A percentile compares a stretch with the other conserved stretches of the same genome.
Evolutionary conservation across 345 rosid genomes (phyloP).

Genomic region (Geranium brycei): DNA sequence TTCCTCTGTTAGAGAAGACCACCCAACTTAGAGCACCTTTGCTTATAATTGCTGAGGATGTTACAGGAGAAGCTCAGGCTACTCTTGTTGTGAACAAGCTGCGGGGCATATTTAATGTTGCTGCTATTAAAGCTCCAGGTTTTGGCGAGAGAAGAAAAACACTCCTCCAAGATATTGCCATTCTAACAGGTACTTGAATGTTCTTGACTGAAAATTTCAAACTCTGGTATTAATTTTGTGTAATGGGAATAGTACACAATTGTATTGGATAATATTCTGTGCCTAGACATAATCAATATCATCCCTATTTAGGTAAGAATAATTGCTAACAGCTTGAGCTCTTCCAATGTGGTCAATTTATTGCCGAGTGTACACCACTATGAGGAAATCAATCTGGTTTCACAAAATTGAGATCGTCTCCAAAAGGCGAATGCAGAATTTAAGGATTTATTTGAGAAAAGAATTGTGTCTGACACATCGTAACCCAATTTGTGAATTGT

Average conservation of each 20-base stretch:
- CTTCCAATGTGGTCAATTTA: too few species aligned
- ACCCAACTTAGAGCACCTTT: conserved; percentile 85
- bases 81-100: conserved; percentile 93
- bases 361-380: too few species aligned
- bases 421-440: too few species aligned
- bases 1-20: conserved; percentile 83
- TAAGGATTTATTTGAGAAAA: too few species aligned
- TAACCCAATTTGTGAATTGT: too few species aligned
- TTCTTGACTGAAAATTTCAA: neutral
- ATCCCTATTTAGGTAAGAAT: too few species aligned
- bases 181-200: conserved; percentile 50
- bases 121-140: conserved; percentile 91
- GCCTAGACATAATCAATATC: too few species aligned
- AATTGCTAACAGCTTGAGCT: too few species aligned
- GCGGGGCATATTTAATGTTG: conserved; percentile 81
- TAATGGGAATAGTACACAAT: neutral
- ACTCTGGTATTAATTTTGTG: too few species aligned
- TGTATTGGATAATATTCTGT: neutral
- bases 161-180: conserved; percentile 88
- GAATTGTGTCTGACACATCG: too few species aligned
- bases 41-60: conserved; percentile 90
- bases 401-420: too few species aligned
- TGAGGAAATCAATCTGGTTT: too few species aligned
- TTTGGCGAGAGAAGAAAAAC: conserved; percentile 98
- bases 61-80: conserved; percentile 88